Conservation (phyloP, 805 yeast genomes). For the Tetrapisispora iriomotensis region DNA sequence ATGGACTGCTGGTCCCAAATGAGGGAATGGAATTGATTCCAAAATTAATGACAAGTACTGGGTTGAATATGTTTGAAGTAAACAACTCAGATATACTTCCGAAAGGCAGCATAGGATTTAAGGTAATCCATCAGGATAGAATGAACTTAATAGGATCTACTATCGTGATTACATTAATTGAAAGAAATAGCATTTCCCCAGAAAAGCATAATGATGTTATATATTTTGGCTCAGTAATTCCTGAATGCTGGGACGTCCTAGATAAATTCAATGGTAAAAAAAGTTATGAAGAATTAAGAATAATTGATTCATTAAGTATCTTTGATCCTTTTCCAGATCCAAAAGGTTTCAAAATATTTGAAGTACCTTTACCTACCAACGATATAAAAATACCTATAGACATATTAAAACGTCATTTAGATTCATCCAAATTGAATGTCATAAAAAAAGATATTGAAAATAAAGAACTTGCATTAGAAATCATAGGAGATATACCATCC, state of each 20-base stretch:
- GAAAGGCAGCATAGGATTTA: not conserved
- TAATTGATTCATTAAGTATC: not conserved
- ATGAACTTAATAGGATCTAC: not conserved
- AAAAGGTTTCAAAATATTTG: not conserved
- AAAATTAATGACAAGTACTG: not conserved
- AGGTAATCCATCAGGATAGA: not conserved
- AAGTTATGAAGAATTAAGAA: not conserved
- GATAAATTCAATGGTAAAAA: not conserved
- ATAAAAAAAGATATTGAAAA: slow-evolving; percentile 1
- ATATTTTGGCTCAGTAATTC: not conserved
- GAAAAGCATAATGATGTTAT: not conserved
- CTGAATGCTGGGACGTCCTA: not conserved
- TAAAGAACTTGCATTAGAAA: slow-evolving; percentile 1
- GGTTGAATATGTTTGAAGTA: not conserved
- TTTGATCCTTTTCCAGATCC: slow-evolving; percentile 4
- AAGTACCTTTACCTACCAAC: not conserved
- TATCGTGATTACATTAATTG: not conserved
- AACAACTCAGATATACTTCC: too few relatives aligned
- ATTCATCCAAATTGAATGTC: not conserved
- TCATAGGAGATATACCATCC: slow-evolving; percentile 1
- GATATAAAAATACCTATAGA: not conserved
- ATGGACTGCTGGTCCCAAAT: not conserved
- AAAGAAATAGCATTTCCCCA: not conserved
- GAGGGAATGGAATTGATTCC: not conserved
- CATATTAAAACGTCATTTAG: not conserved